Evolutionary conservation across 805 yeast genomes (phyloP).

Genomic region (Yarrowia porcina): DNA sequence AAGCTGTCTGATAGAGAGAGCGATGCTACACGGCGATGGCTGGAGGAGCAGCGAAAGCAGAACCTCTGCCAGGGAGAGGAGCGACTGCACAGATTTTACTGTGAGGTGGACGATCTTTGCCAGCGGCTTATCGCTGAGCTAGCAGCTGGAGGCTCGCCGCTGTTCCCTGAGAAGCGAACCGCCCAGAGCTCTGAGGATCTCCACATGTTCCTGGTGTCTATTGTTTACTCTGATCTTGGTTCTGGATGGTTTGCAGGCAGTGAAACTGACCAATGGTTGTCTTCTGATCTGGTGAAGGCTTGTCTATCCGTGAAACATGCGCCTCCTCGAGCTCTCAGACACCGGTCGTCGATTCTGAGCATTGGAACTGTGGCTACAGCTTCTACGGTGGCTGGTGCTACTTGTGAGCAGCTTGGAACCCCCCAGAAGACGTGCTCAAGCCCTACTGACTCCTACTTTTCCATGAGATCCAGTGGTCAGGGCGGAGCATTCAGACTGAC

Average conservation of each 20-base stretch:
- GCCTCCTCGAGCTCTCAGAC: slow-evolving; percentile 8
- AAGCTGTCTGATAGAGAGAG: slow-evolving; percentile 40
- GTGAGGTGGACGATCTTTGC: slow-evolving; percentile 37
- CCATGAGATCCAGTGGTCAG: slow-evolving; percentile 1
- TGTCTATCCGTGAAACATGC: slow-evolving; percentile 15
- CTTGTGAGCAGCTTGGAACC: neutral
- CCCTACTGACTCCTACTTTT: slow-evolving; percentile 16
- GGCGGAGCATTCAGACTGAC: slow-evolving; percentile 12
- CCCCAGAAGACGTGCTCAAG: slow-evolving; percentile 11
- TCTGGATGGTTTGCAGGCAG: slow-evolving; percentile 30
- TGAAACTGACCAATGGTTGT: slow-evolving; percentile 15
- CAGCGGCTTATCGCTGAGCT: slow-evolving; percentile 37
- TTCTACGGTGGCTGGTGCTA: neutral
- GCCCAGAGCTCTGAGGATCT: slow-evolving; percentile 30
- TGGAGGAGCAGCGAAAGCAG: slow-evolving; percentile 36
- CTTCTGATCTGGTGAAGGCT: slow-evolving; percentile 8
- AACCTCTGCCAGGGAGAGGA: slow-evolving; percentile 40
- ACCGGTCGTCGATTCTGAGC: slow-evolving; percentile 12
- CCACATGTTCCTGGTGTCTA: slow-evolving; percentile 29
- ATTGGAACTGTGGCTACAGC: neutral
- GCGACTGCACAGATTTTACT: slow-evolving; percentile 38
- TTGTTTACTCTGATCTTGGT: slow-evolving; percentile 31
- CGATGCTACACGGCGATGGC: slow-evolving; percentile 35
- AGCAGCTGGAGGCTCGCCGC: slow-evolving; percentile 28
- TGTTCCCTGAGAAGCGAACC: slow-evolving; percentile 10